A percentile compares a stretch with the other conserved stretches of the same genome.
Evolutionary conservation across 805 yeast genomes (phyloP).

Genomic region (Pichia membranifaciens): DNA sequence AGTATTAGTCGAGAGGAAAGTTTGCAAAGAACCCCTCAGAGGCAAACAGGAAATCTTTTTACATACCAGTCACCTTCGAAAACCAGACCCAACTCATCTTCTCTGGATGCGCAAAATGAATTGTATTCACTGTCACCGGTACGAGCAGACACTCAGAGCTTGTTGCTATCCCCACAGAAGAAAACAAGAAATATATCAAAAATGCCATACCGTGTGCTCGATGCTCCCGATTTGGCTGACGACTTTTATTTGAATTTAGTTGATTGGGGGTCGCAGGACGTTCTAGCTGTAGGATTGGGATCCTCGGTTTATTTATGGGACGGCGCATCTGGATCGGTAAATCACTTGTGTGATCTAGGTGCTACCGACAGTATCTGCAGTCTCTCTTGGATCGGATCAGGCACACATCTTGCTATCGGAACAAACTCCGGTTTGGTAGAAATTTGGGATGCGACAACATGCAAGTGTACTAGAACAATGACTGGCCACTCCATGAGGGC

Average conservation of each 20-base stretch:
- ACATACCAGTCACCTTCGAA: conserved; percentile 71
- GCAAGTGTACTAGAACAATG: conserved; percentile 83
- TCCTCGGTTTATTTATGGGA: conserved; percentile 88
- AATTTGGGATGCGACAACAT: conserved; percentile 86
- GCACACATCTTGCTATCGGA: conserved; percentile 92
- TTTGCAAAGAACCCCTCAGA: conserved; percentile 27
- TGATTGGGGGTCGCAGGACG: conserved; percentile 92
- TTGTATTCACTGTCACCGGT: conserved; percentile 81
- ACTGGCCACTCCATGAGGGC: conserved; percentile 85
- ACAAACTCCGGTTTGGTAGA: conserved; percentile 83
- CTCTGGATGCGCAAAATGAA: conserved; percentile 60
- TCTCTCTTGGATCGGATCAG: conserved; percentile 88
- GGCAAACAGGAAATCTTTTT: conserved; percentile 50
- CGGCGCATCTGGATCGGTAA: conserved; percentile 77
- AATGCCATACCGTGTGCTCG: conserved; percentile 87
- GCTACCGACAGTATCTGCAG: conserved; percentile 68
- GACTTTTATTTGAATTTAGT: conserved; percentile 88
- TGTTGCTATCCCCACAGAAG: conserved; percentile 76
- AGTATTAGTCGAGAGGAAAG: conserved; percentile 16
- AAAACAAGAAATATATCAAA: conserved; percentile 72
- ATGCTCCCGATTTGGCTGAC: conserved; percentile 92
- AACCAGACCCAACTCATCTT: conserved; percentile 53
- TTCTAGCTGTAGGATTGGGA: conserved; percentile 86
- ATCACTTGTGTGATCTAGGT: conserved; percentile 69
- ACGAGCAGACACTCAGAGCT: conserved; percentile 76